These are phyloP conservation scores for Triticum urartu DNA, from an alignment of 176 grass and related monocot genomes.

Conservation along the genomic window DNA sequence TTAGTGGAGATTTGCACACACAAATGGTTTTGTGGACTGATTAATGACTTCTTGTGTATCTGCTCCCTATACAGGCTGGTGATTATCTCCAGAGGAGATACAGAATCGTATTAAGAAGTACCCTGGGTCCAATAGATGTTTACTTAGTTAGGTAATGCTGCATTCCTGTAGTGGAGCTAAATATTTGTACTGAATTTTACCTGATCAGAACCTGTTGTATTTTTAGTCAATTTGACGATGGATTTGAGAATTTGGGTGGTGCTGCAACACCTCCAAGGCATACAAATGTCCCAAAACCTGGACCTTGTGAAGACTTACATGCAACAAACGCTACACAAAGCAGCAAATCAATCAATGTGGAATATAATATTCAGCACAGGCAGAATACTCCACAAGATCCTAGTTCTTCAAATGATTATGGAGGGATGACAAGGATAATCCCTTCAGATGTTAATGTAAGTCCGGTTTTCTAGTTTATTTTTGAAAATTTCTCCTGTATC, in stretches of 20 bases:
- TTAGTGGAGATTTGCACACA: not conserved
- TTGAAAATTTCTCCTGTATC: not conserved
- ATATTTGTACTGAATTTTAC: constrained; percentile 1
- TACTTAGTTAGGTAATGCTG: constrained; percentile 92
- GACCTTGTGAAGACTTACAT: constrained; percentile 29
- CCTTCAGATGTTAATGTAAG: constrained; percentile 88
- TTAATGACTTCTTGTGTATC: constrained; percentile 13
- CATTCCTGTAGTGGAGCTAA: constrained; percentile 25
- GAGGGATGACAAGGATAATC: constrained; percentile 88
- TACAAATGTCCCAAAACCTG: constrained; percentile 14
- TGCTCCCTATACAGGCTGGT: constrained; percentile 60
- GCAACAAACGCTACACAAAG: constrained; percentile 34
- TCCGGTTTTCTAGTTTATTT: constrained; percentile 3
- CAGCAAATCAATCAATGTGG: constrained; percentile 41
- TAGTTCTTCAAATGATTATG: constrained; percentile 64
- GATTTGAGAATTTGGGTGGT: constrained; percentile 77
- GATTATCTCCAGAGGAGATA: constrained; percentile 99
- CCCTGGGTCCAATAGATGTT: constrained; percentile 98
- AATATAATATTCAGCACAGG: constrained; percentile 33
- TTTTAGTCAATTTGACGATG: constrained; percentile 87
- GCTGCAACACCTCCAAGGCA: constrained; percentile 40
- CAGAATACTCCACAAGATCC: constrained; percentile 41
- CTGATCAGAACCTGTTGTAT: constrained; percentile 34
- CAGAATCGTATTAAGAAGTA: constrained; percentile 95
- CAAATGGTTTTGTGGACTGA: not conserved